These are phyloP conservation scores for Thalassiosira mediterranea DNA, from an alignment of 352 stramenopile genomes.

Conservation along the genomic window DNA sequence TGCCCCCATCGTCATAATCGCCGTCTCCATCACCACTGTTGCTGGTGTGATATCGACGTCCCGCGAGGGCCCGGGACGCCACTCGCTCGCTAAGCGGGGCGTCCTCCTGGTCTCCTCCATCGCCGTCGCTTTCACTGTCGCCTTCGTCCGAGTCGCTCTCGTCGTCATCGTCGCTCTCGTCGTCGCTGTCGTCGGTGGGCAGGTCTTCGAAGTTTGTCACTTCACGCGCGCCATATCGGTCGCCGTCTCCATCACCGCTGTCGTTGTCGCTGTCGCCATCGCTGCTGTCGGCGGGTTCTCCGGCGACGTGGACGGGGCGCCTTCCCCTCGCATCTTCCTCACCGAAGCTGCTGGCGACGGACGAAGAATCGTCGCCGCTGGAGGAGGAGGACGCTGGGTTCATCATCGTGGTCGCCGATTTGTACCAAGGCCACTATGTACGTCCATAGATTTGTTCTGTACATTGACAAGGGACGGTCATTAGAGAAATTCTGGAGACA, in stretches of 20 bases:
- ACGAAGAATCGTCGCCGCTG: constrained; percentile 17
- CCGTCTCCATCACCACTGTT: constrained; percentile 12
- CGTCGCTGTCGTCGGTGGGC: constrained; percentile 51
- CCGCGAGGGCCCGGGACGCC: constrained; percentile 31
- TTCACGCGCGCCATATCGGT: constrained; percentile 12
- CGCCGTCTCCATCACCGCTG: not conserved
- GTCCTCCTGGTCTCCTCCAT: constrained; percentile 47
- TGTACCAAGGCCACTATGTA: no score
- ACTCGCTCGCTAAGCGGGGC: constrained; percentile 58
- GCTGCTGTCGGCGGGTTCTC: constrained; percentile 3
- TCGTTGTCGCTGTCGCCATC: constrained; percentile 5
- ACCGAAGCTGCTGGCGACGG: not conserved
- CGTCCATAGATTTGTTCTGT: no score
- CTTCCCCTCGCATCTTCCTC: constrained; percentile 2
- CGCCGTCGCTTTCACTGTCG: constrained; percentile 16
- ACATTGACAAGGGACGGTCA: no score
- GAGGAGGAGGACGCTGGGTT: constrained; percentile 17
- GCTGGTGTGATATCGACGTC: constrained; percentile 25
- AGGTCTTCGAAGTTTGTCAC: constrained; percentile 61
- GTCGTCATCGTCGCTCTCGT: constrained; percentile 47
- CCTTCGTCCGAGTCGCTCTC: constrained; percentile 4
- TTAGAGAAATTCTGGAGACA: no score
- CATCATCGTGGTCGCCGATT: constrained; percentile 23
- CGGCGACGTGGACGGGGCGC: not conserved
- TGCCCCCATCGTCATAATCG: constrained; percentile 16